Evolutionary conservation across 2,329 filamentous ascomycete species (phyloP).

Genomic region (Cordyceps cateniannulata): DNA sequence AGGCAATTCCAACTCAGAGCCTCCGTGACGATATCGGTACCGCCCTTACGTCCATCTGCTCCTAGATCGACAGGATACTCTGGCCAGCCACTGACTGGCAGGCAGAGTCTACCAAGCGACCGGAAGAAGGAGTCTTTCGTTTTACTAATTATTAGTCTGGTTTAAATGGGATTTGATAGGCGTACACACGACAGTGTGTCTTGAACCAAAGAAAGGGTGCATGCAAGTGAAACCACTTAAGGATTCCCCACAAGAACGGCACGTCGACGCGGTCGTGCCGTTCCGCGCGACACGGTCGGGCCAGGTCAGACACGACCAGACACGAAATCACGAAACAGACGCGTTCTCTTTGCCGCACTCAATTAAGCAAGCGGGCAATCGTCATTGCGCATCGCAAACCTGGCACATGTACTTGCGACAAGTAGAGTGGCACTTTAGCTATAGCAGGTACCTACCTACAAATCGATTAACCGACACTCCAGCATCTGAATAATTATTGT

Average conservation of each 20-base stretch:
- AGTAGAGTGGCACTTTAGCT: neutral
- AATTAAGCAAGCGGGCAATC: conserved; percentile 16
- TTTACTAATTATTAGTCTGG: too few relatives aligned
- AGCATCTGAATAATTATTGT: neutral
- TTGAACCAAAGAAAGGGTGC: too few relatives aligned
- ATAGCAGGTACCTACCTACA: too few relatives aligned
- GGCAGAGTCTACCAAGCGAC: too few relatives aligned
- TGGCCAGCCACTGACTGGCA: neutral
- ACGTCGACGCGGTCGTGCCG: neutral
- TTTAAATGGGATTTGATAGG: too few relatives aligned
- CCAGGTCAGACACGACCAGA: conserved; percentile 21
- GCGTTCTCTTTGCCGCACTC: conserved; percentile 25
- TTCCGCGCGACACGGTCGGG: conserved; percentile 7
- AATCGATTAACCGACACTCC: neutral
- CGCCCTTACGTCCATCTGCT: neutral
- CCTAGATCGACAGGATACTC: neutral
- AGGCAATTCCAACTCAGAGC: neutral
- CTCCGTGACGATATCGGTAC: neutral
- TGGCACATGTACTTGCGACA: neutral
- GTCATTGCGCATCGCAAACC: conserved; percentile 3
- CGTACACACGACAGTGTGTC: too few relatives aligned
- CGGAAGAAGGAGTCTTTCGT: too few relatives aligned
- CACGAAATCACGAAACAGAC: conserved; percentile 40
- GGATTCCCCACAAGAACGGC: neutral
- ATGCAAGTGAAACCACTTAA: conserved; percentile 12